Base-by-base conservation (phyloP, 768 basidiomycete species). In the Leccinellum luteum region DNA sequence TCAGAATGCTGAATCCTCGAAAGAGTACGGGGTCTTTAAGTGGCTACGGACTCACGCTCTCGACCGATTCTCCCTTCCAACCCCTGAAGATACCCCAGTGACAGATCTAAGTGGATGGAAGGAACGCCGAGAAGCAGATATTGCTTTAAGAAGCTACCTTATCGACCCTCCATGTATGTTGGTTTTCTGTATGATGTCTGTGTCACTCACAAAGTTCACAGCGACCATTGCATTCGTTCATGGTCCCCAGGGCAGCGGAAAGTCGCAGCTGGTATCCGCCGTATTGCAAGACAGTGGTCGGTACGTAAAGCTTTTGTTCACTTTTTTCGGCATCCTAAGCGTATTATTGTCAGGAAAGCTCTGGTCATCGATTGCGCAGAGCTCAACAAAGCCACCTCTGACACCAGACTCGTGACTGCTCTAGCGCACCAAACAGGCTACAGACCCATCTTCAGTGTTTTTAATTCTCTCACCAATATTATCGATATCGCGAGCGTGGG, bases 401-500 rank as follows among this genome's bases (percentile, higher is more conserved):
- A 95, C 64, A 75, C 81, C 6, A 79, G 78, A n/a, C 78, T 93
- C 12, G 76, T 95, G 3, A 76, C 77, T 23, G 77, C 77, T 6
- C 76, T 98, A 9, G 94, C 95, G 1, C 74, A 73, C 6, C 91
- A 97, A 65, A 92, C 90, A 0, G 94, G 96, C 34, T 93, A 92
- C 67, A 89, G 86, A 80, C 95, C 94, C 5, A 80, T 92, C 6
- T 95, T 97, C 73, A 87, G 87, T 5, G 89, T 94, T 74, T 75
- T 92, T 50, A 86, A 87, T 64, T 92, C 90, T 0, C 73, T 92
- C 67, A 90, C 83, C 64, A 88, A 83, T 60, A 74, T 98, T 56
- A 84, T 98, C 59, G 96, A 98, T 69, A 79, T 98, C n/a, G 94
- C 92, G 1, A 88, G 87, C 57, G 83, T 94, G 44, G 95, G 95